A percentile compares a stretch with the other conserved stretches of the same genome.
Conservation (phyloP, 208 protist species). For the Leptomonas seymouri region DNA sequence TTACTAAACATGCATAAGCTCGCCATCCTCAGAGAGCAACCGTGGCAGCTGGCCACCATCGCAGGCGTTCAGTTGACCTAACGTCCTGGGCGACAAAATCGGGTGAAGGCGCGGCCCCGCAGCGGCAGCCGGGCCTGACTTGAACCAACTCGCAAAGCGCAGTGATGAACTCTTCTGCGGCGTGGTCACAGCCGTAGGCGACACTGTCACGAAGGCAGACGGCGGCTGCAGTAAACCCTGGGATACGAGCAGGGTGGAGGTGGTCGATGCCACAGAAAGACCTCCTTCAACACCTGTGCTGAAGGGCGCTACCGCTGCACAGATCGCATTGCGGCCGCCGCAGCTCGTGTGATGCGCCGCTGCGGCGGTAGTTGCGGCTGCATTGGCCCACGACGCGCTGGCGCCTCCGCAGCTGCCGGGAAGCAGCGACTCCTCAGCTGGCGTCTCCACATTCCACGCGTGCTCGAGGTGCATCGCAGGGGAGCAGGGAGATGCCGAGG, state of each 20-base stretch:
- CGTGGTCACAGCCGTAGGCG: constrained; percentile 6
- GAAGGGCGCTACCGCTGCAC: neutral
- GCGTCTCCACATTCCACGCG: constrained; percentile 6
- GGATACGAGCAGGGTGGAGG: constrained; percentile 26
- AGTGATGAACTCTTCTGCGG: constrained; percentile 11
- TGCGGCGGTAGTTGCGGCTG: neutral
- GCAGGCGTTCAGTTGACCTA: constrained; percentile 19
- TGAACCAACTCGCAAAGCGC: constrained; percentile 25
- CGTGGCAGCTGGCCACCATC: constrained; percentile 26
- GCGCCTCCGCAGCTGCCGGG: constrained; percentile 30
- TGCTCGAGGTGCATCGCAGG: constrained; percentile 8
- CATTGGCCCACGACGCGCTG: constrained; percentile 13
- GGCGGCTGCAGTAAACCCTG: constrained; percentile 29
- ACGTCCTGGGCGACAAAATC: constrained; percentile 20
- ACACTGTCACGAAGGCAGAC: constrained; percentile 26
- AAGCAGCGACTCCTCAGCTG: constrained; percentile 34
- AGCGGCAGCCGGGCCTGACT: constrained; percentile 13
- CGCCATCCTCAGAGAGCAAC: constrained; percentile 26
- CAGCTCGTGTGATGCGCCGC: no score
- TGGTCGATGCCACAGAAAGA: neutral
- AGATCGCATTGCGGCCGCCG: neutral
- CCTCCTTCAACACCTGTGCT: no score
- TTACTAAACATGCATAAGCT: neutral
- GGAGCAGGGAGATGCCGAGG: constrained; percentile 9
- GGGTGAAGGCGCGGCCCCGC: constrained; percentile 16